Evolutionary conservation across 2,329 filamentous ascomycete genomes (phyloP), one percentile per base, ranked within the genome.

Genomic region (Diaporthe eres): DNA sequence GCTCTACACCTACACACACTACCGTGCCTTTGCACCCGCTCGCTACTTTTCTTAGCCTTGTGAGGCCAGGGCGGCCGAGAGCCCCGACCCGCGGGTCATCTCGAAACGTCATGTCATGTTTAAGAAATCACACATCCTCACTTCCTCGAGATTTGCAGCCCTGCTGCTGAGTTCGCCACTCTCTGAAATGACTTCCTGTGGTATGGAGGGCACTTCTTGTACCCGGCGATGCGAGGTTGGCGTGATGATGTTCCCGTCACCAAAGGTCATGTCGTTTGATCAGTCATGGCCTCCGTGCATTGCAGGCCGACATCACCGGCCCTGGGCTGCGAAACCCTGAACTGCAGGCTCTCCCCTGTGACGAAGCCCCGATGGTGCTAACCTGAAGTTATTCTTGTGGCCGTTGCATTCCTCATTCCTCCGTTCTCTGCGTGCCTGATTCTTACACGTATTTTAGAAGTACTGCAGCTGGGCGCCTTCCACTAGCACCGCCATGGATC

Each of bases 21-120:
- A 34, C 34, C 34, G 19, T 49, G 17, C 28, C 31, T 25, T 13
- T n/a, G 19, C 28, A 39, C 25, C 63, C 28, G 63, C 47, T 51
- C 31, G 65, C 47, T 55, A 70, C 49, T 70, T 63, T 60, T 53
- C 42, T 65, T 61, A 53, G 71, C 71, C 44, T 49, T 63, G 55
- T 47, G 71, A 58, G 68, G 57, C 53, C 55, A 61, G 51, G 55
- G 74, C 55, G 22, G 60, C 58, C 57, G 61, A 58, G 71, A 75
- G n/a, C 74, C 74, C 74, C 51, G 53, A 51, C 74, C 74, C 57
- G 71, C 71, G 60, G 61, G 61, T 55, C 34, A 63, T 65, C 57
- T 75, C 67, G 22, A 55, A 75, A 75, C 74, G 74, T 75, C 74
- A 72, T 72, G 57, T 72, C 67, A 58, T 55, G 49, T 55, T 65